A percentile compares a stretch with the other conserved stretches of the same genome.
Conservation (phyloP, 495 filamentous ascomycete species). For the Podospora bellae-mahoneyi region DNA sequence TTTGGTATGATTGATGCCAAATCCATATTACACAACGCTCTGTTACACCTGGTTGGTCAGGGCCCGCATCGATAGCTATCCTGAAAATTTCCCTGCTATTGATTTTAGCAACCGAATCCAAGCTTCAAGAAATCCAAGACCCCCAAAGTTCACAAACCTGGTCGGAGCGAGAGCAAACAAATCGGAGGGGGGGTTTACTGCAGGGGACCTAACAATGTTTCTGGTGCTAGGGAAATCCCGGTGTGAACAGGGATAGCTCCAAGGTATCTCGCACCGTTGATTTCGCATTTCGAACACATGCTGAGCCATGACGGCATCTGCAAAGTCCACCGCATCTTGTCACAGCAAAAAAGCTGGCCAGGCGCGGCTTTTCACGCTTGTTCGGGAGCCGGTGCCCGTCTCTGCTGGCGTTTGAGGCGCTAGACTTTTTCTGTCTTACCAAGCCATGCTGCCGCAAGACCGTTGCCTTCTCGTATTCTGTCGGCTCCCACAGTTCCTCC, state of each 20-base stretch:
- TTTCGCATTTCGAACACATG: conserved; percentile 1
- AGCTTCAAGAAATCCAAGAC: neutral
- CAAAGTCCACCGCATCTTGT: conserved; percentile 11
- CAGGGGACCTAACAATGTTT: neutral
- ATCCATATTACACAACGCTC: neutral
- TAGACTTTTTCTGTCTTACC: neutral
- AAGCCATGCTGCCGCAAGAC: neutral
- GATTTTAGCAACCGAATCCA: neutral
- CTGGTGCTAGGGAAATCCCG: neutral
- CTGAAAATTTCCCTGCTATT: neutral
- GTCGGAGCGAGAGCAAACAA: neutral
- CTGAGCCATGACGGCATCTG: conserved; percentile 16
- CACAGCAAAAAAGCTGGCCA: neutral
- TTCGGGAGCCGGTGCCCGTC: neutral
- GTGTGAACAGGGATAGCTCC: neutral
- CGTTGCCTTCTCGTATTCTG: conserved; percentile 6
- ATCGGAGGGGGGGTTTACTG: neutral
- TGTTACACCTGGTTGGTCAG: neutral
- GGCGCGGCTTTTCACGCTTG: neutral
- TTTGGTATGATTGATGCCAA: neutral
- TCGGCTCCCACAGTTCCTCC: neutral
- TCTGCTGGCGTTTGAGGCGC: neutral
- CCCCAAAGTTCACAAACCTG: neutral
- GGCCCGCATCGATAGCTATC: neutral
- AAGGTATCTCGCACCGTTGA: neutral